Evolutionary conservation across 306 rosid genomes (phyloP).

Genomic region (Argentina anserina): DNA sequence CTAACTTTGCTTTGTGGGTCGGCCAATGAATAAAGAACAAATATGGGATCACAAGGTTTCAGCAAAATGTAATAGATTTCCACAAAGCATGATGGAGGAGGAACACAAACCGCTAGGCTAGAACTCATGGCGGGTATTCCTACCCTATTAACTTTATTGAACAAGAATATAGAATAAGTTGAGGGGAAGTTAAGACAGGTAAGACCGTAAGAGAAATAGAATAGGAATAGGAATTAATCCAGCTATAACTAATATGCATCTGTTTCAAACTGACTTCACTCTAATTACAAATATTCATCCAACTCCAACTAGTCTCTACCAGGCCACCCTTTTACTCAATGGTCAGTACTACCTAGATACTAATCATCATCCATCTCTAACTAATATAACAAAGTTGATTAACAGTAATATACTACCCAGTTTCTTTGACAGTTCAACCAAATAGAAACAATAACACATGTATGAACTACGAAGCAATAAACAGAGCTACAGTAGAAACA

Average conservation of each 20-base stretch:
- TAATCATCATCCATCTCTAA: background rate
- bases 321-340: background rate
- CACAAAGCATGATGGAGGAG: background rate
- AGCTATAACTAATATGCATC: background rate
- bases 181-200: background rate
- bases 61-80: background rate
- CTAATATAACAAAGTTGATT: background rate
- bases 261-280: background rate
- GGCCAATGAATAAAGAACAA: background rate
- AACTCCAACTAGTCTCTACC: background rate
- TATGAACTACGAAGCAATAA: background rate
- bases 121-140: background rate
- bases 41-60: background rate
- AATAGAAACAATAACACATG: background rate
- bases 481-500: background rate
- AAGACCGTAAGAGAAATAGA: no score
- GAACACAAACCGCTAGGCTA: background rate
- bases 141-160: background rate
- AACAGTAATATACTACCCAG: background rate
- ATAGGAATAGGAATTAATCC: background rate
- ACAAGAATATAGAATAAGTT: background rate
- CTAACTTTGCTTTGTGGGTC: background rate
- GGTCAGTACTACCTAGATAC: background rate
- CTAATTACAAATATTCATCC: background rate
- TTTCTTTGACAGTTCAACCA: background rate